Conservation (phyloP, 108 stramenopile species). For the Cyclostephanos tholiformis region DNA sequence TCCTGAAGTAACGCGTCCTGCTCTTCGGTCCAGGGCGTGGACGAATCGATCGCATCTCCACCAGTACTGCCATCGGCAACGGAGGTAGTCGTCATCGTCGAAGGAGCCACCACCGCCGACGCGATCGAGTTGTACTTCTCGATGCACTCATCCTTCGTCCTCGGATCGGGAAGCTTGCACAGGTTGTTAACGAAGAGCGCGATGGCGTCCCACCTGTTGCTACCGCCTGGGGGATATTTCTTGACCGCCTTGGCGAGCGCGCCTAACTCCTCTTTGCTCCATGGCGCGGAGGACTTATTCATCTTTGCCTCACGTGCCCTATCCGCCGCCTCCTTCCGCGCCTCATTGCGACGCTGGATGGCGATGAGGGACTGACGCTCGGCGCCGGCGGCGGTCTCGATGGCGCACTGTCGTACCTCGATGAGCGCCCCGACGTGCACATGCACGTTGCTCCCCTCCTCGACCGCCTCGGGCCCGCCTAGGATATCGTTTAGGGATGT, state of each 20-base stretch:
- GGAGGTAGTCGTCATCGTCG: conserved; percentile 2
- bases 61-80: conserved; percentile 2
- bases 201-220: conserved; percentile 95
- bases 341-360: conserved; percentile 35
- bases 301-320: conserved; percentile 50
- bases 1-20: conserved; percentile 92
- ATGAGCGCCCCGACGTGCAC: conserved; percentile 33
- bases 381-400: conserved; percentile 35
- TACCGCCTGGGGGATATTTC: conserved; percentile 93
- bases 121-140: conserved; percentile 82
- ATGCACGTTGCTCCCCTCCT: conserved; percentile 24
- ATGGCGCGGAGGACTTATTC: conserved; percentile 59
- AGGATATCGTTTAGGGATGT: conserved; percentile 38
- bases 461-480: conserved; percentile 36
- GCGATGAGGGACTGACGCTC: conserved; percentile 44
- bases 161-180: conserved; percentile 68
- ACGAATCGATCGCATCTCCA: not conserved
- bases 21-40: conserved; percentile 82
- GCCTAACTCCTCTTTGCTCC: conserved; percentile 91
- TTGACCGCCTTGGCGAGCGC: conserved; percentile 92
- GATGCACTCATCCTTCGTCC: conserved; percentile 95
- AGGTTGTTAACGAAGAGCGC: conserved; percentile 89
- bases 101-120: conserved; percentile 18
- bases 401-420: conserved; percentile 37
- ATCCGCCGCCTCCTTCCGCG: conserved; percentile 40